Evolutionary conservation across 495 filamentous ascomycete genomes (phyloP).

Genomic region (Aspergillus cristatus): DNA sequence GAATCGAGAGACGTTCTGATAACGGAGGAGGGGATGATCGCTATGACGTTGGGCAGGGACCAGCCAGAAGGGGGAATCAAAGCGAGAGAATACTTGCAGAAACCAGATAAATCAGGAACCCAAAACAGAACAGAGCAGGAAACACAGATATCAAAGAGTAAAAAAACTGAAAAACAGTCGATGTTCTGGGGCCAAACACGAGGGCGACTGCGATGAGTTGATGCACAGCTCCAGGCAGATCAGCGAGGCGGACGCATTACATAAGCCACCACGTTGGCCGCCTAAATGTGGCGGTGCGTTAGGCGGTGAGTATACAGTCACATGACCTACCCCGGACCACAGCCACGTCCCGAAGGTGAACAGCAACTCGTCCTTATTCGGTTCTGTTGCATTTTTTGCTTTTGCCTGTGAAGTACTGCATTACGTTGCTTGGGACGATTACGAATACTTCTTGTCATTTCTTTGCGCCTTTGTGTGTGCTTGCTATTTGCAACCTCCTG

Average conservation of each 20-base stretch:
- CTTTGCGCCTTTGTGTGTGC: too few species aligned
- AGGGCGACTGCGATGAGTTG: neutral
- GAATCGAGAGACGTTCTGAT: neutral
- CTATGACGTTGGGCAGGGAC: conserved; percentile 19
- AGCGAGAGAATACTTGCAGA: neutral
- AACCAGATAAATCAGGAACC: neutral
- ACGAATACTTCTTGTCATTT: too few species aligned
- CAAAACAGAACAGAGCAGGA: neutral
- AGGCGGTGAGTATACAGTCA: too few species aligned
- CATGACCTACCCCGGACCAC: too few species aligned
- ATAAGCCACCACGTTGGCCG: too few species aligned
- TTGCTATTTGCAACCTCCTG: too few species aligned
- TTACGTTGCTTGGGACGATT: too few species aligned
- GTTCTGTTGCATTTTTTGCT: too few species aligned
- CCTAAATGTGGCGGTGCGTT: too few species aligned
- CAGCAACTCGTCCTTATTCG: too few species aligned
- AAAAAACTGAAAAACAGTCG: conserved; percentile 1
- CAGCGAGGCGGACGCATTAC: neutral
- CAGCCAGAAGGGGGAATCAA: neutral
- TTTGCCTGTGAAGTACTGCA: too few species aligned
- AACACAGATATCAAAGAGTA: neutral
- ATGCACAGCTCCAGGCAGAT: conserved; percentile 11
- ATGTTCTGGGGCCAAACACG: neutral
- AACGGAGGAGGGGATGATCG: conserved; percentile 1
- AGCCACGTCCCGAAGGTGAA: too few species aligned